Percentiles rank a stretch among this genome's conserved stretches.
Evolutionary conservation across 108 stramenopile species (phyloP).

Genomic region (Cyclotella choctawhatcheeana): DNA sequence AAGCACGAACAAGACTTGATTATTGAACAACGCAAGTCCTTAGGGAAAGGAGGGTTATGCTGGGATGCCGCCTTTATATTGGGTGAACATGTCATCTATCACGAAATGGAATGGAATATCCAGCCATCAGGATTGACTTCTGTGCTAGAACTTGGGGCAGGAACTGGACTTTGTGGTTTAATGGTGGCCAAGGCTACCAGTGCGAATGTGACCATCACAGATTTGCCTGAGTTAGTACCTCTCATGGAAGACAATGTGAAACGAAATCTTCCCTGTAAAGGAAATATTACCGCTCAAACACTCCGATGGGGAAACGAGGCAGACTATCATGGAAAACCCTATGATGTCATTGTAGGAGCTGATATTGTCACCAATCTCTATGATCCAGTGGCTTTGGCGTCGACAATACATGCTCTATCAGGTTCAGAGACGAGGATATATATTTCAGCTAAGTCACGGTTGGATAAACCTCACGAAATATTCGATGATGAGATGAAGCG

Average conservation of each 20-base stretch:
- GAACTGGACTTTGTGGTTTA: slow-evolving; percentile 76
- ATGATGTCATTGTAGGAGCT: slow-evolving; percentile 79
- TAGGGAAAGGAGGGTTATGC: slow-evolving; percentile 84
- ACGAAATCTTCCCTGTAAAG: slow-evolving; percentile 35
- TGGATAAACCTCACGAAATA: slow-evolving; percentile 55
- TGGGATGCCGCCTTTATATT: slow-evolving; percentile 86
- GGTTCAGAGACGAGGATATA: slow-evolving; percentile 59
- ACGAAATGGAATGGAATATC: slow-evolving; percentile 44
- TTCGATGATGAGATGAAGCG: slow-evolving; percentile 64
- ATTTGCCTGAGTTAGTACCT: slow-evolving; percentile 66
- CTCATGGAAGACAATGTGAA: slow-evolving; percentile 61
- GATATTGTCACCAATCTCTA: slow-evolving; percentile 86
- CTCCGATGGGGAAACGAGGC: slow-evolving; percentile 69
- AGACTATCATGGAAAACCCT: slow-evolving; percentile 40
- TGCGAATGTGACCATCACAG: slow-evolving; percentile 66
- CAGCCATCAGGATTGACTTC: background rate
- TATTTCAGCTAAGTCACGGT: slow-evolving; percentile 66
- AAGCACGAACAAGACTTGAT: slow-evolving; percentile 67
- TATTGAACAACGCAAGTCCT: slow-evolving; percentile 68
- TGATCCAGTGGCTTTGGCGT: slow-evolving; percentile 64
- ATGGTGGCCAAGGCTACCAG: slow-evolving; percentile 60
- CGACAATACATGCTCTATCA: slow-evolving; percentile 68
- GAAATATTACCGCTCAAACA: slow-evolving; percentile 29
- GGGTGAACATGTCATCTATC: slow-evolving; percentile 67
- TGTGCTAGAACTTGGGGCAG: slow-evolving; percentile 83